A percentile compares a stretch with the other conserved stretches of the same genome.
Evolutionary conservation across 1,284 basidiomycete species (phyloP).

Genomic region (Blastosporella zonata): DNA sequence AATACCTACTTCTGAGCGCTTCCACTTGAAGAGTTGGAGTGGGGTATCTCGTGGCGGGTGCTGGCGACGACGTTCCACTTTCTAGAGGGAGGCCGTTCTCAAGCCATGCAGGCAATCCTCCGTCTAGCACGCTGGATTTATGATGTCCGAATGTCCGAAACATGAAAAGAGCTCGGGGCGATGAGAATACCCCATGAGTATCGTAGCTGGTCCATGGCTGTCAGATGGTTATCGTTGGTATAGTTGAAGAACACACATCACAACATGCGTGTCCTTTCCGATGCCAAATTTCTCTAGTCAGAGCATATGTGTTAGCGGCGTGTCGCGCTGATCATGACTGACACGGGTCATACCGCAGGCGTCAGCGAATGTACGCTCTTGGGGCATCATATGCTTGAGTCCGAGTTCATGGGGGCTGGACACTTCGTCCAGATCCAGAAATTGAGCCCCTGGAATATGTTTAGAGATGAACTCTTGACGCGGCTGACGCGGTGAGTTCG

Average conservation of each 20-base stretch:
- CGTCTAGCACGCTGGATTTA: slow-evolving; percentile 84
- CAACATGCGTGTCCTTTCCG: slow-evolving; percentile 71
- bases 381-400: slow-evolving; percentile 94
- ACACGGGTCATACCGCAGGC: slow-evolving; percentile 66
- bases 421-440: slow-evolving; percentile 83
- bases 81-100: slow-evolving; percentile 69
- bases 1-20: slow-evolving; percentile 58
- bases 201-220: slow-evolving; percentile 64
- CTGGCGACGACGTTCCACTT: slow-evolving; percentile 34
- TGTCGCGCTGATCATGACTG: not conserved
- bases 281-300: slow-evolving; percentile 72
- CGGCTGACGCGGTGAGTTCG: slow-evolving; percentile 67
- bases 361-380: slow-evolving; percentile 66
- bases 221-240: slow-evolving; percentile 3
- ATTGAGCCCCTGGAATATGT: slow-evolving; percentile 73
- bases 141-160: slow-evolving; percentile 88
- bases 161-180: slow-evolving; percentile 89
- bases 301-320: not conserved
- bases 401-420: slow-evolving; percentile 68
- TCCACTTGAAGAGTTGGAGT: slow-evolving; percentile 48
- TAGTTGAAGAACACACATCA: slow-evolving; percentile 51
- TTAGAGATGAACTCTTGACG: slow-evolving; percentile 62
- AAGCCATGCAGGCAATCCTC: slow-evolving; percentile 85
- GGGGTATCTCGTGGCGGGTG: slow-evolving; percentile 44
- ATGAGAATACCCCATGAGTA: slow-evolving; percentile 82